These are phyloP conservation scores for Davidsoniella virescens DNA, from an alignment of 2,329 filamentous ascomycete species.

Conservation along the genomic window DNA sequence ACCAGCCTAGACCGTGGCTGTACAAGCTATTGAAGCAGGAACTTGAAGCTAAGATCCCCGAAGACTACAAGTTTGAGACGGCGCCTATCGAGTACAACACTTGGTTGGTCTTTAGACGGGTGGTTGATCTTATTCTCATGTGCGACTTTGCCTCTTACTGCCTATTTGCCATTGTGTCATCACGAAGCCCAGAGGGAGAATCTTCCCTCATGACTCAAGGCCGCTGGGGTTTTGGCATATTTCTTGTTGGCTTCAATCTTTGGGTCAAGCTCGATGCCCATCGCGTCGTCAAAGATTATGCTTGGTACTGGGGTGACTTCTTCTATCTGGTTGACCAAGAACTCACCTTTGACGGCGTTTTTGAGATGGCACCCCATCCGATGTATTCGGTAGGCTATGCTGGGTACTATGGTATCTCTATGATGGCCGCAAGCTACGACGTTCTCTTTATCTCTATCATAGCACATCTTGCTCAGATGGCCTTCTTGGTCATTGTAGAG, in stretches of 20 bases:
- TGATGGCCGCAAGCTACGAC: slow-evolving; percentile 96
- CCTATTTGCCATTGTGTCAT: slow-evolving; percentile 83
- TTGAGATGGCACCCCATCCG: slow-evolving; percentile 95
- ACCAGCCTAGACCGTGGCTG: slow-evolving; percentile 66
- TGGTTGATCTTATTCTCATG: slow-evolving; percentile 96
- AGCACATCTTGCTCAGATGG: slow-evolving; percentile 86
- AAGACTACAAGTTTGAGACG: slow-evolving; percentile 84
- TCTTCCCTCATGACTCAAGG: slow-evolving; percentile 47
- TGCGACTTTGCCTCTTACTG: slow-evolving; percentile 97
- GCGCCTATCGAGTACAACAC: slow-evolving; percentile 98
- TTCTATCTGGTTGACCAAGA: slow-evolving; percentile 98
- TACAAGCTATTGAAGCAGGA: slow-evolving; percentile 76
- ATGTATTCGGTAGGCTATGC: slow-evolving; percentile 99
- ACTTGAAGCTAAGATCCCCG: slow-evolving; percentile 83
- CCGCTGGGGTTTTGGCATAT: slow-evolving; percentile 65
- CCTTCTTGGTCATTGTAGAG: slow-evolving; percentile 80
- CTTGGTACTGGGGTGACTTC: slow-evolving; percentile 99
- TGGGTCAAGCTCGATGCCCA: slow-evolving; percentile 99
- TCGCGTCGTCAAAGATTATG: slow-evolving; percentile 94
- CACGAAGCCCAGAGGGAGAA: slow-evolving; percentile 58
- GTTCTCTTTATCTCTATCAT: slow-evolving; percentile 93
- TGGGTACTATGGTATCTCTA: slow-evolving; percentile 93
- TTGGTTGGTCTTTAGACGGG: slow-evolving; percentile 87
- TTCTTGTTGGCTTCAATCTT: slow-evolving; percentile 79
- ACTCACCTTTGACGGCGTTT: slow-evolving; percentile 94